Evolutionary conservation across 2,329 filamentous ascomycete genomes (phyloP), one percentile per base, ranked within the genome.

Genomic region (Macrophomina tecta): DNA sequence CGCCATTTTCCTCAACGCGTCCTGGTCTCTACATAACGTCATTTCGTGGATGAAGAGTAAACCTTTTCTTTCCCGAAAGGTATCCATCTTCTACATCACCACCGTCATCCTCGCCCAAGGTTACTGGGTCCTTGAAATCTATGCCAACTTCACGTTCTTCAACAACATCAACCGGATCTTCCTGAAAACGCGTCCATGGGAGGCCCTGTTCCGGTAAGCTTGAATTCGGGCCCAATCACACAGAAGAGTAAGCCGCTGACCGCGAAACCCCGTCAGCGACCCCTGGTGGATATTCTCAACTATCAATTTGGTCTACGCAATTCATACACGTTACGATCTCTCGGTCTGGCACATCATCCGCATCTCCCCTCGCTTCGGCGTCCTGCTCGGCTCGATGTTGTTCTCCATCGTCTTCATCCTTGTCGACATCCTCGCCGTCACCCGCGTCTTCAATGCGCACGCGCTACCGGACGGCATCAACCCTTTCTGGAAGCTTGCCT

Each of bases 271-370:
- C 6, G 1, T 18, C 32, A 84, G 84, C 9, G 88, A 90, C 69
- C 88, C 88, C 0, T 90, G 88, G 88, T 90, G 88, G 88, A 83
- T 90, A 18, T 87, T 88, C 69, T 89, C 87, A 0, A 85, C 84
- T 1, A 71, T 83, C 68, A 86, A 82, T 28, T 79, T 91, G 3
- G 85, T 90, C 73, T 89, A 84, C 79, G 87, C 87, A 53, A 89
- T 90, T 73, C 87, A 86, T 67, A 82, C 80, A 34, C 83, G 86
- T 51, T 90, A 90, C 75, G 84, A 87, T 55, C 85, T 90, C 69
- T 82, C 82, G 2, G 76, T 87, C 38, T 72, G 82, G 52, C 86
- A 90, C 67, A 83, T 90, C 28, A 79, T 90, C 61, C 80, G 81
- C 4, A 84, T 88, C 6, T 89, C 86, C 2, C 88, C 88, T 1